A percentile compares a stretch with the other conserved stretches of the same genome.
Conservation (phyloP, 352 stramenopile genomes). For the Pythium guiyangense region DNA sequence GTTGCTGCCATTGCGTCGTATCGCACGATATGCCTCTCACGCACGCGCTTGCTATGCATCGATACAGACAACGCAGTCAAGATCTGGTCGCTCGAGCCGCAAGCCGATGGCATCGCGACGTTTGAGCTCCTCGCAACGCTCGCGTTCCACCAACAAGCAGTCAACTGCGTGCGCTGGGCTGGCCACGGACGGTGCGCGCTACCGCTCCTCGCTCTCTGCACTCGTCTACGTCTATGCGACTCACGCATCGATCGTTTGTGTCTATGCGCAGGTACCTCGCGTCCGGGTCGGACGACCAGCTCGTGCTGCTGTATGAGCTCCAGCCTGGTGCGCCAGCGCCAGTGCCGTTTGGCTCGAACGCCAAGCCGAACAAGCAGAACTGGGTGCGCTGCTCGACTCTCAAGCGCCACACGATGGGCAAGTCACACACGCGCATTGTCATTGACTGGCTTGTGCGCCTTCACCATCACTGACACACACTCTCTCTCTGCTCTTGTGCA, state of each 20-base stretch:
- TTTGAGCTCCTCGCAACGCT: constrained; percentile 83
- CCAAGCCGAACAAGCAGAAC: constrained; percentile 79
- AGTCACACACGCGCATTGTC: neutral
- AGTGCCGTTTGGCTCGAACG: constrained; percentile 80
- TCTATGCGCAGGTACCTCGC: constrained; percentile 52
- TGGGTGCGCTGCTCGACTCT: constrained; percentile 77
- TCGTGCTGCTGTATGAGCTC: constrained; percentile 82
- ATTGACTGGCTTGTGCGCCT: neutral
- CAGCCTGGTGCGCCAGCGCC: constrained; percentile 50
- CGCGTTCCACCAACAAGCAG: constrained; percentile 76
- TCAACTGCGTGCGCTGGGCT: constrained; percentile 86
- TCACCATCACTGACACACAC: neutral
- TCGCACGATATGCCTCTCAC: neutral
- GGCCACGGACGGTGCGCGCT: constrained; percentile 37
- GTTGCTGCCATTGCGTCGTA: neutral
- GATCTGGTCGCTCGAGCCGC: no score
- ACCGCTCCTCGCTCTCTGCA: neutral
- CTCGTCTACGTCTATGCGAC: no score
- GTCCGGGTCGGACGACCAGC: constrained; percentile 78
- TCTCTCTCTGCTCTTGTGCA: constrained; percentile 14
- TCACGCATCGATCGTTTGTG: no score
- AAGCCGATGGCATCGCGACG: constrained; percentile 35
- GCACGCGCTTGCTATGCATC: neutral
- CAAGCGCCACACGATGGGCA: constrained; percentile 83
- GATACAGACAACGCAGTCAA: constrained; percentile 70